These are phyloP conservation scores for Globomyces sp. DNA, from an alignment of 371 early-diverging fungal species.

Conservation along the genomic window DNA sequence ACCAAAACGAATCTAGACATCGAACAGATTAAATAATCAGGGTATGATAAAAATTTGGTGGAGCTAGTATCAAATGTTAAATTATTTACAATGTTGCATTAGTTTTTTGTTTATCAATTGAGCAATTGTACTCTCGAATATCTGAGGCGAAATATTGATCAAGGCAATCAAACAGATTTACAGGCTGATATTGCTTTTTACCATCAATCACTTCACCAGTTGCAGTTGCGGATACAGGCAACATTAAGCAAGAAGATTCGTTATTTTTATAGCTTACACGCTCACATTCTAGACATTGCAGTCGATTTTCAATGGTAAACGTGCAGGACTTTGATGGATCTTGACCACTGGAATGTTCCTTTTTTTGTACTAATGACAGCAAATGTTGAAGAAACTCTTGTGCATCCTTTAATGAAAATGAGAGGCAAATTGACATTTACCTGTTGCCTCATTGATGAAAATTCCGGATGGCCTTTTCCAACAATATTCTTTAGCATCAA, in stretches of 20 bases:
- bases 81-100: conserved; percentile 38
- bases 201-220: conserved; percentile 28
- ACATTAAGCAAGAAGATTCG: conserved; percentile 55
- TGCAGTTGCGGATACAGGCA: conserved; percentile 69
- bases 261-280: conserved; percentile 73
- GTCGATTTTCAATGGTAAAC: conserved; percentile 73
- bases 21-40: conserved; percentile 76
- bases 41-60: conserved; percentile 58
- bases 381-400: conserved; percentile 89
- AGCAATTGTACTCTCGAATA: conserved; percentile 76
- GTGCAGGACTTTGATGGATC: conserved; percentile 78
- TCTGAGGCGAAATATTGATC: conserved; percentile 54
- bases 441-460: conserved; percentile 95
- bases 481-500: conserved; percentile 87
- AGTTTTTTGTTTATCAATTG: conserved; percentile 69
- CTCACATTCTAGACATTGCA: conserved; percentile 81
- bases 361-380: conserved; percentile 67
- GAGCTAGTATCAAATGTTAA: not conserved
- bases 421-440: too few relatives aligned
- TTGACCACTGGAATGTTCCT: conserved; percentile 58
- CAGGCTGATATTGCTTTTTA: conserved; percentile 52
- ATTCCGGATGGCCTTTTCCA: conserved; percentile 89
- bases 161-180: conserved; percentile 75
- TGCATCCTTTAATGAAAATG: conserved; percentile 61
- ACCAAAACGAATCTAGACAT: conserved; percentile 77